Evolutionary conservation across 352 stramenopile species (phyloP), one percentile per base, ranked within the genome.

Genomic region (Pythium dissimile): DNA sequence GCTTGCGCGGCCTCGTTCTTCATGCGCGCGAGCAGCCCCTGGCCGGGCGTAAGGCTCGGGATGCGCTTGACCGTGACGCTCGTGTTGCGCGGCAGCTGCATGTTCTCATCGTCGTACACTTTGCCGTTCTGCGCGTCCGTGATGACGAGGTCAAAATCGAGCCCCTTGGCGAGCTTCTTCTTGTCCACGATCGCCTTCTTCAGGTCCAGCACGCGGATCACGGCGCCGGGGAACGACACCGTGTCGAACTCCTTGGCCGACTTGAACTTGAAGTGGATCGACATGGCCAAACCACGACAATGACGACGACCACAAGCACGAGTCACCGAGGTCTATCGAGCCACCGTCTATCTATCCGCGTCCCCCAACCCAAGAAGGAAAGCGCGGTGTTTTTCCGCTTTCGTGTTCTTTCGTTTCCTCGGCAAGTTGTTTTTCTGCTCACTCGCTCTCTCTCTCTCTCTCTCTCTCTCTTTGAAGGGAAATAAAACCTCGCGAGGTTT

Each of bases 121-220:
- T 96, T 92, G 53, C 89, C 89, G 53, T 88, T 97, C 62, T 97
- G 86, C 32, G 89, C 88, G 67, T 97, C 92, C 18, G 88, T 95
- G 67, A 97, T 94, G 0, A 95, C 84, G 3, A 97, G 74, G 52
- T 97, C 89, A 50, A 97, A 95, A 59, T 97, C 89, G 39, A 97
- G 77, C 0, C 89, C 89, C 53, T 97, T 97, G 58, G 84, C 83
- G 23, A 97, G 77, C 53, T 95, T 95, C 71, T 97, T 97, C 67
- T 96, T 91, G 44, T 97, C 89, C 39, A 97, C 90, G 57, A 97
- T 97, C 27, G 88, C 88, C 61, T 95, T 91, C 73, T 97, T 96
- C n/a, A 97, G 73, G 69, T 95, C 86, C 28, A 94, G 54, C 44
- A 95, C 82, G 56, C 84, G 82, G 68, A 95, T 95, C 41, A 92